Conservation (phyloP, 2,329 filamentous ascomycete species). For the Fusarium hostae region DNA sequence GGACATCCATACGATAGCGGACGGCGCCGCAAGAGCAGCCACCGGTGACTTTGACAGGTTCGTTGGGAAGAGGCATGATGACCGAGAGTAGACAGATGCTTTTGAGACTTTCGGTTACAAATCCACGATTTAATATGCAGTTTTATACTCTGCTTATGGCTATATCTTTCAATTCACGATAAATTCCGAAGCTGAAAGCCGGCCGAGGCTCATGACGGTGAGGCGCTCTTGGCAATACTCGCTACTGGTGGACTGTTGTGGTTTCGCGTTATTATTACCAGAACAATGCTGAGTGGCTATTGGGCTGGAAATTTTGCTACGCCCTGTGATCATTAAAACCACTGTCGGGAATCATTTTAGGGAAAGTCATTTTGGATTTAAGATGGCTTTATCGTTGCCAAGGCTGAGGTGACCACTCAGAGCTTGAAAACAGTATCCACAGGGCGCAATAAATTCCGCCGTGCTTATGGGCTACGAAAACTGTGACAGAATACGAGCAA, state of each 20-base stretch:
- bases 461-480: not conserved
- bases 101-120: fast-evolving
- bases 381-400: not conserved
- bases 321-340: not conserved
- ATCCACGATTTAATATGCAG: fast-evolving
- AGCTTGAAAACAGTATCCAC: fast-evolving
- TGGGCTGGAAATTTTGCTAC: fast-evolving
- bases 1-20: not conserved
- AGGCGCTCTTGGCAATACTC: not conserved
- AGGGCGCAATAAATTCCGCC: not conserved
- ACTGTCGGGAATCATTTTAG: fast-evolving
- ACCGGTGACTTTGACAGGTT: not conserved
- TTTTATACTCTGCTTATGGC: fast-evolving
- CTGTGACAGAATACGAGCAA: not conserved
- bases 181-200: not conserved
- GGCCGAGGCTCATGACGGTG: not conserved
- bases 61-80: not conserved
- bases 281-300: not conserved
- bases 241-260: not conserved
- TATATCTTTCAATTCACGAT: not conserved
- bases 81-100: not conserved
- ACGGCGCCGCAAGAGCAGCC: not conserved
- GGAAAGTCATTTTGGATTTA: not conserved
- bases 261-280: not conserved
- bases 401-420: fast-evolving